Conservation (phyloP, 2,329 filamentous ascomycete species). For the Colletotrichum cuscutae region DNA sequence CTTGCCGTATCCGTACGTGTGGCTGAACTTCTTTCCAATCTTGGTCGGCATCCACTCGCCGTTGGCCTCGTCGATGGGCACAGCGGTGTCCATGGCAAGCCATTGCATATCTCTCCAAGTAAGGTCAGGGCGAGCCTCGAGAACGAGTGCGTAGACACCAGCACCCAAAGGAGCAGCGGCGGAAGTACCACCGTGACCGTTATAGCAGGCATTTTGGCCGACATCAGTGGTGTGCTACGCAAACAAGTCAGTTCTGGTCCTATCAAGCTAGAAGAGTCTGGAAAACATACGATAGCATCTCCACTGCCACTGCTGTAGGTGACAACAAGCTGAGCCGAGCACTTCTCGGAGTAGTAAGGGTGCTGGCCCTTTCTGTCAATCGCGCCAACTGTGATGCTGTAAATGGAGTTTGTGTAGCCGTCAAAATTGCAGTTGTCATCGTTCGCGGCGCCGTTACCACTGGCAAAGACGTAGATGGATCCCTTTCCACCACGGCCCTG, state of each 20-base stretch:
- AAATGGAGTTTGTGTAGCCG: conserved; percentile 99
- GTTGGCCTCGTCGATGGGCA: conserved; percentile 77
- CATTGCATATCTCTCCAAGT: conserved; percentile 97
- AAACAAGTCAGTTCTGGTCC: conserved; percentile 36
- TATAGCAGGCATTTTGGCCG: conserved; percentile 81
- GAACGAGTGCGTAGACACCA: conserved; percentile 88
- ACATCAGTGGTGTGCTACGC: conserved; percentile 90
- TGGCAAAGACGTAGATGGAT: conserved; percentile 96
- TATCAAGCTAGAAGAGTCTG: not conserved
- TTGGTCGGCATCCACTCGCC: conserved; percentile 83
- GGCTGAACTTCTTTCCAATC: conserved; percentile 88
- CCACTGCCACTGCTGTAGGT: conserved; percentile 93
- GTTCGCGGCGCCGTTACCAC: conserved; percentile 87
- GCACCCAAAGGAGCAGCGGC: conserved; percentile 93
- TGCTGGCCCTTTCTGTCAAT: conserved; percentile 89
- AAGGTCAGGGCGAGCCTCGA: conserved; percentile 86
- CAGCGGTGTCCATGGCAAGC: conserved; percentile 84
- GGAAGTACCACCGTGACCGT: conserved; percentile 91
- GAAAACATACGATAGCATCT: conserved; percentile 77
- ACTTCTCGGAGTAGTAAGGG: conserved; percentile 95
- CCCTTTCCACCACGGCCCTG: conserved; percentile 85
- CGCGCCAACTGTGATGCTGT: conserved; percentile 96
- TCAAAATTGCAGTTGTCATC: conserved; percentile 99
- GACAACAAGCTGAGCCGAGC: conserved; percentile 93
- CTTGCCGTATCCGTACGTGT: conserved; percentile 96